A percentile compares a stretch with the other conserved stretches of the same genome.
These are phyloP conservation scores for Hyaloscypha bicolor DNA, from an alignment of 495 filamentous ascomycete genomes.

Conservation along the genomic window DNA sequence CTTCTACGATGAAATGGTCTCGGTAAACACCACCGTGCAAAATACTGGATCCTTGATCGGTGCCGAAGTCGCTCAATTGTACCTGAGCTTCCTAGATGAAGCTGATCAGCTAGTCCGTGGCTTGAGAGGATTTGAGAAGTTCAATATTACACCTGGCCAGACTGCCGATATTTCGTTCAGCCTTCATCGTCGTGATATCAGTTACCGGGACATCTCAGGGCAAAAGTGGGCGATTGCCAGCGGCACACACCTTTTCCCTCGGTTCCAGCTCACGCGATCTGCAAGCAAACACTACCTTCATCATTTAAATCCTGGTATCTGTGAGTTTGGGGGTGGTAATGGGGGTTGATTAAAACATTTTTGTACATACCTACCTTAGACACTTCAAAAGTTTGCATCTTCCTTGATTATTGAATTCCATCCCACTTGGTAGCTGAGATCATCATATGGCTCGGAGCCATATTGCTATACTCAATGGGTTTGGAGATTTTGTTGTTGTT, in stretches of 20 bases:
- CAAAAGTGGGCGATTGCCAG: slow-evolving; percentile 79
- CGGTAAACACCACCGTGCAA: slow-evolving; percentile 70
- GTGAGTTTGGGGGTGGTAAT: too few species aligned
- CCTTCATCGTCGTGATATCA: slow-evolving; percentile 72
- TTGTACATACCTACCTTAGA: too few species aligned
- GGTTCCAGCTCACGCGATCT: slow-evolving; percentile 50
- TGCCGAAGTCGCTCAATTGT: slow-evolving; percentile 82
- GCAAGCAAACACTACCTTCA: slow-evolving; percentile 44
- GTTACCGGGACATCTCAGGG: slow-evolving; percentile 71
- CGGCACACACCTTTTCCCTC: slow-evolving; percentile 40
- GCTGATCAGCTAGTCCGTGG: slow-evolving; percentile 59
- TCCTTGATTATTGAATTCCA: too few species aligned
- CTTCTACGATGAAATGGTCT: slow-evolving; percentile 78
- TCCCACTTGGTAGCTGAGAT: too few species aligned
- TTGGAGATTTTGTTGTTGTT: too few species aligned
- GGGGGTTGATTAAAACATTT: too few species aligned
- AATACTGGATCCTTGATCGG: slow-evolving; percentile 76
- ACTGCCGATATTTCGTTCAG: slow-evolving; percentile 62
- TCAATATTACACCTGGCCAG: slow-evolving; percentile 58
- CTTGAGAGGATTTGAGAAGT: slow-evolving; percentile 69
- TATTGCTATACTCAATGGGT: too few species aligned
- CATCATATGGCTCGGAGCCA: too few species aligned
- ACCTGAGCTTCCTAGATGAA: slow-evolving; percentile 60
- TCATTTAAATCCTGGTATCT: background rate
- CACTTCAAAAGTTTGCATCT: too few species aligned